A percentile compares a stretch with the other conserved stretches of the same genome.
Evolutionary conservation across 2,329 filamentous ascomycete species (phyloP).

Genomic region (Helotiales sp.): DNA sequence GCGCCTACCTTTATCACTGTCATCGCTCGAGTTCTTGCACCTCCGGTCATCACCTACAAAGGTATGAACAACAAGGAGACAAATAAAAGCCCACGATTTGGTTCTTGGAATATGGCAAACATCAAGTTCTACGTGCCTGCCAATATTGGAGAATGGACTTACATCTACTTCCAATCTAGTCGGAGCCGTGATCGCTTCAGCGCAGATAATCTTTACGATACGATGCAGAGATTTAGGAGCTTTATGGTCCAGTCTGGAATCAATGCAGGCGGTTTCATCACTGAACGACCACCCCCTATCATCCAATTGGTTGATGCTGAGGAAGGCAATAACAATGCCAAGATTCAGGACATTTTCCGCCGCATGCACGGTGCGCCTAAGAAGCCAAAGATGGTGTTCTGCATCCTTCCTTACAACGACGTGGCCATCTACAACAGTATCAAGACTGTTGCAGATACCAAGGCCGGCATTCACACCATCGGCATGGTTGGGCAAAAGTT

Average conservation of each 20-base stretch:
- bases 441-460: conserved; percentile 32
- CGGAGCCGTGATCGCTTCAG: conserved; percentile 8
- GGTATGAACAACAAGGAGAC: conserved; percentile 17
- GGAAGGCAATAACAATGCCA: conserved; percentile 18
- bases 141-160: conserved; percentile 50
- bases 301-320: conserved; percentile 21
- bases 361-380: background rate
- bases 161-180: conserved; percentile 21
- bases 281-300: conserved; percentile 16
- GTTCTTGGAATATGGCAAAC: conserved; percentile 68
- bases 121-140: conserved; percentile 57
- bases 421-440: conserved; percentile 34
- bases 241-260: conserved; percentile 29
- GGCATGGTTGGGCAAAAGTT: conserved; percentile 31
- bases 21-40: conserved; percentile 63
- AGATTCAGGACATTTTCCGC: conserved; percentile 21
- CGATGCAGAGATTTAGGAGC: conserved; percentile 19
- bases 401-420: conserved; percentile 31
- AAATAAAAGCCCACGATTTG: conserved; percentile 40
- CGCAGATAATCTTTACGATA: conserved; percentile 6
- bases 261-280: conserved; percentile 24
- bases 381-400: conserved; percentile 30
- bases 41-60: conserved; percentile 62
- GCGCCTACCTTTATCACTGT: conserved; percentile 65
- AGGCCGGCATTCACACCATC: conserved; percentile 33